Percentiles rank a stretch among this genome's conserved stretches.
Conservation (phyloP, 2,329 filamentous ascomycete species). For the Neonectria neomacrospora region DNA sequence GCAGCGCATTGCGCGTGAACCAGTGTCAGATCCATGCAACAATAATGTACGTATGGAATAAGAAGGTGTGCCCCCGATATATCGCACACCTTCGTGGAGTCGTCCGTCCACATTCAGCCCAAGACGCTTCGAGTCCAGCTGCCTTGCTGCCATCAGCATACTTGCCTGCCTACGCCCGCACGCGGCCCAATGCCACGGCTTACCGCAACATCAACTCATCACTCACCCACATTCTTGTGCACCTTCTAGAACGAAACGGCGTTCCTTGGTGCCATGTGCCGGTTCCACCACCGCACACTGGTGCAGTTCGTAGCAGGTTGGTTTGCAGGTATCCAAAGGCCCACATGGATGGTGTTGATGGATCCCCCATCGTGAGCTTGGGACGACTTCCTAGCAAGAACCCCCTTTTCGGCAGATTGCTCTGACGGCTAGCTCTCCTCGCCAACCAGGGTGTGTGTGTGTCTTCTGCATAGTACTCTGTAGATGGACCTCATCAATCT, state of each 20-base stretch:
- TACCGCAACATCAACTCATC: background rate
- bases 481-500: slow-evolving; percentile 31
- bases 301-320: background rate
- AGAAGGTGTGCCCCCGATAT: background rate
- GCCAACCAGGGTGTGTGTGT: slow-evolving; percentile 26
- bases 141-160: background rate
- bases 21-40: no score
- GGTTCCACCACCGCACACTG: slow-evolving; percentile 27
- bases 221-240: slow-evolving; percentile 22
- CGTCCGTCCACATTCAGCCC: no score
- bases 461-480: slow-evolving; percentile 28
- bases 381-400: slow-evolving; percentile 11
- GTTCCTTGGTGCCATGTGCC: slow-evolving; percentile 21
- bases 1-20: background rate
- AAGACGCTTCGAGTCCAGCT: background rate
- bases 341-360: slow-evolving; percentile 18
- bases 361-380: slow-evolving; percentile 7
- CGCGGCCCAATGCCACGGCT: background rate
- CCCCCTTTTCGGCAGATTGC: slow-evolving; percentile 43
- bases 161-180: background rate
- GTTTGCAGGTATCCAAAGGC: slow-evolving; percentile 10
- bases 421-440: slow-evolving; percentile 31
- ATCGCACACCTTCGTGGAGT: no score
- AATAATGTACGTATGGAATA: no score
- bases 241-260: slow-evolving; percentile 45